Base-by-base conservation (phyloP, 2,329 filamentous ascomycete genomes). In the Ceratocystiopsis sp. region DNA sequence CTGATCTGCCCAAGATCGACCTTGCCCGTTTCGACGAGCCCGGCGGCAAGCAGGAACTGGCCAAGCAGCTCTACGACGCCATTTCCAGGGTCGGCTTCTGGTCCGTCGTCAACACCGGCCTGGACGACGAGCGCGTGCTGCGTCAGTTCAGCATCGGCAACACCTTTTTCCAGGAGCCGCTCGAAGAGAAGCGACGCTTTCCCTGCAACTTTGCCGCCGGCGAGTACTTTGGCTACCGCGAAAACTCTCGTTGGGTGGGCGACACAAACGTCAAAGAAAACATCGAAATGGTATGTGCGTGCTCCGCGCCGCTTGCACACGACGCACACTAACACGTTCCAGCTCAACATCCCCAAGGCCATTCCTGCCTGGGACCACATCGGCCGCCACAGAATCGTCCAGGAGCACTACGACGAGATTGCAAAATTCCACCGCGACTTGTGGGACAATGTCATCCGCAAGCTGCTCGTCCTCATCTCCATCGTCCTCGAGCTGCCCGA, bases 401-500 rank as follows among this genome's bases (percentile, higher is more conserved):
- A 57, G 17, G 57, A 62, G 5, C 51, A 67, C 40, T 57, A 65
- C 15, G 51, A 59, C 1, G 66, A 71, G 44, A 68, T 72, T 38
- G 65, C 69, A 44, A 19, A 34, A 55, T 62, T 12, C 56, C 60
- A 9, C 59, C 59, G 17, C 56, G 61, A 35, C 42, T 60, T 13
- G 51, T 64, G 18, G 57, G 35, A 43, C 1, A 46, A 46, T 39
- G 46, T 48, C 57, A 10, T 40, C 4, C 39, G 46, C 38, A 47
- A 49, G 42, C 42, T 52, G 13, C 47, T 48, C 17, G 41, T 45
- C 10, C 44, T 53, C 7, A 49, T 51, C 18, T 41, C 50, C 21
- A 66, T 73, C 40, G 59, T 73, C 4, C 63, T 75, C 1, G 63
- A 73, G 50, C 56, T 75, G 1, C 65, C 67, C 0, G 63, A 68